A percentile compares a stretch with the other conserved stretches of the same genome.
Conservation (phyloP, 2,329 filamentous ascomycete genomes). For the Fusarium napiforme region DNA sequence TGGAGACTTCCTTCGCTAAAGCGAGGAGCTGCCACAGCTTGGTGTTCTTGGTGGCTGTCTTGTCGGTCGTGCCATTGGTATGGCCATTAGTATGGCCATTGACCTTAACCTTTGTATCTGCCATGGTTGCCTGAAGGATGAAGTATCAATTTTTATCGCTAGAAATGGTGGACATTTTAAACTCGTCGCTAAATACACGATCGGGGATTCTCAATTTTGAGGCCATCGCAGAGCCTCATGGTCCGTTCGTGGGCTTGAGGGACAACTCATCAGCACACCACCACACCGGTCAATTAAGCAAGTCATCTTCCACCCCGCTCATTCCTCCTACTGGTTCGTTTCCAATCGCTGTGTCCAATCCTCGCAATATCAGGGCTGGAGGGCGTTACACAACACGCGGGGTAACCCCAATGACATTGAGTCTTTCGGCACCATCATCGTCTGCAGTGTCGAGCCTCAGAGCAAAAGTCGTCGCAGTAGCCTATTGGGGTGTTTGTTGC, state of each 20-base stretch:
- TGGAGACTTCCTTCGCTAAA: constrained; percentile 44
- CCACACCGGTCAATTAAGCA: constrained; percentile 25
- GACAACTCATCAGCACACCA: constrained; percentile 46
- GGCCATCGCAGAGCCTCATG: constrained; percentile 42
- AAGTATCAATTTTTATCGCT: constrained; percentile 27
- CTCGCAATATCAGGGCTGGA: constrained; percentile 39
- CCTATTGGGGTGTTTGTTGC: not conserved
- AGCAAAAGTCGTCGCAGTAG: not conserved
- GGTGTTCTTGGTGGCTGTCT: constrained; percentile 30
- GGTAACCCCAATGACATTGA: constrained; percentile 41
- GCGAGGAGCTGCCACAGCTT: constrained; percentile 44
- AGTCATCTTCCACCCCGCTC: constrained; percentile 31
- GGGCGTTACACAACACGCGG: constrained; percentile 41
- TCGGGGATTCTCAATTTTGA: constrained; percentile 17
- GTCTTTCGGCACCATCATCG: constrained; percentile 9
- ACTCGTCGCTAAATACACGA: constrained; percentile 21
- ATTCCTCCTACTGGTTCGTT: constrained; percentile 24
- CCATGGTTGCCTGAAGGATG: constrained; percentile 35
- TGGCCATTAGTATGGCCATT: constrained; percentile 32
- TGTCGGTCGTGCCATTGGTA: constrained; percentile 40
- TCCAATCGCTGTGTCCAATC: constrained; percentile 29
- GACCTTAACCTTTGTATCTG: constrained; percentile 45
- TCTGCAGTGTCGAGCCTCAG: constrained; percentile 22
- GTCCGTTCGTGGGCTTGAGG: constrained; percentile 26
- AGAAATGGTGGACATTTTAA: constrained; percentile 36